These are phyloP conservation scores for Eimeria maxima DNA, from an alignment of 169 alveolate species.

Conservation along the genomic window DNA sequence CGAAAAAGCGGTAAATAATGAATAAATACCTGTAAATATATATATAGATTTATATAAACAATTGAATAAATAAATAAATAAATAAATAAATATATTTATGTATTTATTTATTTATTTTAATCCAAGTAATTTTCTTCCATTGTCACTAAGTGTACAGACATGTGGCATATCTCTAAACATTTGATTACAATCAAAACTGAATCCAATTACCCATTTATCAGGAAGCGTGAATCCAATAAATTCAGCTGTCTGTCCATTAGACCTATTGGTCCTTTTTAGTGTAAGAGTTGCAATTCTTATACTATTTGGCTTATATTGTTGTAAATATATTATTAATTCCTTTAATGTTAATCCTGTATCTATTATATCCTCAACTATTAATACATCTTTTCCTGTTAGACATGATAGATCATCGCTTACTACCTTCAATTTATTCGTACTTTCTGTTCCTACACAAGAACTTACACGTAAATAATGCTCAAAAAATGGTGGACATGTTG, in stretches of 20 bases:
- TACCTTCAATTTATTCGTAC: conserved; percentile 73
- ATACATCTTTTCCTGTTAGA: conserved; percentile 87
- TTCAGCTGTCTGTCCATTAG: conserved; percentile 88
- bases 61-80: too few relatives aligned
- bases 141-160: conserved; percentile 71
- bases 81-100: too few relatives aligned
- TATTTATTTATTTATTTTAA: neutral
- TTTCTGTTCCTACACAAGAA: conserved; percentile 84
- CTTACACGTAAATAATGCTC: conserved; percentile 89
- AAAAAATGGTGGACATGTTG: conserved; percentile 79
- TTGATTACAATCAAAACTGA: conserved; percentile 87
- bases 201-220: conserved; percentile 87
- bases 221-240: conserved; percentile 89
- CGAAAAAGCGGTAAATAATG: too few relatives aligned
- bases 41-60: too few relatives aligned
- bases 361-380: conserved; percentile 89
- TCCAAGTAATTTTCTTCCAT: conserved; percentile 45
- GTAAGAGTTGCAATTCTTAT: conserved; percentile 81
- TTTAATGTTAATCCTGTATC: conserved; percentile 87
- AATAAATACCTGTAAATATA: neutral
- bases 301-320: conserved; percentile 84
- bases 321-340: conserved; percentile 84
- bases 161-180: conserved; percentile 84
- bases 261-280: conserved; percentile 81
- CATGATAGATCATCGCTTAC: conserved; percentile 86